Base-by-base conservation (phyloP, 2,329 filamentous ascomycete genomes). In the Verticillium dahliae region DNA sequence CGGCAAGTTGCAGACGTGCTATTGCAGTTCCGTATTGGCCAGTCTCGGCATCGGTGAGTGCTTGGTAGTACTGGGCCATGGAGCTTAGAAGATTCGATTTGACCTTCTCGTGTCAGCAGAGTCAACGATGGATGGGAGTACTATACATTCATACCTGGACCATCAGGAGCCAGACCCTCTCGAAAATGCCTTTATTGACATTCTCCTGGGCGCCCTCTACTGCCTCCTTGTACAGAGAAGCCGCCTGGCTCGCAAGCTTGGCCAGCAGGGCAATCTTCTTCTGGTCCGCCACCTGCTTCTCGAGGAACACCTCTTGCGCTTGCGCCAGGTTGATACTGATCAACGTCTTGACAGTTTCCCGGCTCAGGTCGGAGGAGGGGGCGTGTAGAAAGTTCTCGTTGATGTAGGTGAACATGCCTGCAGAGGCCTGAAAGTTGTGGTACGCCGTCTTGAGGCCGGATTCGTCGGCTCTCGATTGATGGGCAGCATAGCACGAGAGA, bases 391-490 rank as follows among this genome's bases (percentile, higher is more conserved):
- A 99, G 78, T 99, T 99, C 78, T 99, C 95, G 76, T 99, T 99
- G 79, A 99, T 99, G 71, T 99, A 99, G 60, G 94, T 98, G 75
- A 98, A 99, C 95, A 99, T 99, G 78, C 95, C 95, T 10, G 95
- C 95, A 7, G 94, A 93, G 50, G 95, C 95, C 75, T 99, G 95
- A 78, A 98, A 98, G 22, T 93, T 97, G 75, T 99, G 94, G 73
- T 98, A 99, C 18, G 95, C 92, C 14, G 92, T 94, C 79, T 99
- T 99, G 73, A 98, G 85, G 38, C 94, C 94, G 6, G 90, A 85
- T 71, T 99, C 95, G 72, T 98, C 93, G 66, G 90, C 90, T 58
- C 95, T 88, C 68, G 95, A 93, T 77, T 99, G 96, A 71, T 91
- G 85, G 54, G 94, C 92, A 64, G 94, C 95, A 81, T 99, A 92